phyloP scores from a whole-genome alignment of 176 grass and related monocot genomes.

The Ananas comosus region DNA sequence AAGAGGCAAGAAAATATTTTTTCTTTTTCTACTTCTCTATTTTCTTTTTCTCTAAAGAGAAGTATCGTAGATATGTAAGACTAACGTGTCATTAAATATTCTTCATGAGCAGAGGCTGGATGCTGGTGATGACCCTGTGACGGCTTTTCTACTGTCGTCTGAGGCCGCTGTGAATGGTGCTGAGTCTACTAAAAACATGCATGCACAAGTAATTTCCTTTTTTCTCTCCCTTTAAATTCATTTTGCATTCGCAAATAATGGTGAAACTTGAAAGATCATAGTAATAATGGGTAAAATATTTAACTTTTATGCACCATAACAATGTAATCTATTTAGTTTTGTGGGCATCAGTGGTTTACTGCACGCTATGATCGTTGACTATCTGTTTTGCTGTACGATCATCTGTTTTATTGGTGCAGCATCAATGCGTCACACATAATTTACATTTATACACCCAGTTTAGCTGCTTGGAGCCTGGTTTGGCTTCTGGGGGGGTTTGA shows the following conservation, averaged over 20 bases:
- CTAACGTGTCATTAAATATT: conserved; percentile 18
- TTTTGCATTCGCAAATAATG: neutral
- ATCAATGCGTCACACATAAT: no score
- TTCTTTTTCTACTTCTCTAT: conserved; percentile 10
- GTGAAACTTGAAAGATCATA: neutral
- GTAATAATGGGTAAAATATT: neutral
- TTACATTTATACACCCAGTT: no score
- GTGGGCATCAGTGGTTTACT: neutral
- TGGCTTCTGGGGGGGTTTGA: no score
- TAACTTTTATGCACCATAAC: neutral
- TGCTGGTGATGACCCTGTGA: conserved; percentile 73
- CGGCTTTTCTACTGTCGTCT: conserved; percentile 63
- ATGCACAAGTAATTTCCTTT: conserved; percentile 55
- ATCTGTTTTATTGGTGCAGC: no score
- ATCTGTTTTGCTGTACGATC: no score
- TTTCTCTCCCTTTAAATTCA: neutral
- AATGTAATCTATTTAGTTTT: neutral
- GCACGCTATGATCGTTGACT: neutral
- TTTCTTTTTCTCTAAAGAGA: no score
- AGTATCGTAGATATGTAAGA: neutral
- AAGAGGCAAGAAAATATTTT: conserved; percentile 39
- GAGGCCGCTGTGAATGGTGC: conserved; percentile 86
- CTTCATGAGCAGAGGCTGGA: conserved; percentile 52
- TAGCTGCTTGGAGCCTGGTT: no score
- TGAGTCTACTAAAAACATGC: conserved; percentile 91